Conservation (phyloP, 352 stramenopile species). For the Halophytophthora polymorphica region DNA sequence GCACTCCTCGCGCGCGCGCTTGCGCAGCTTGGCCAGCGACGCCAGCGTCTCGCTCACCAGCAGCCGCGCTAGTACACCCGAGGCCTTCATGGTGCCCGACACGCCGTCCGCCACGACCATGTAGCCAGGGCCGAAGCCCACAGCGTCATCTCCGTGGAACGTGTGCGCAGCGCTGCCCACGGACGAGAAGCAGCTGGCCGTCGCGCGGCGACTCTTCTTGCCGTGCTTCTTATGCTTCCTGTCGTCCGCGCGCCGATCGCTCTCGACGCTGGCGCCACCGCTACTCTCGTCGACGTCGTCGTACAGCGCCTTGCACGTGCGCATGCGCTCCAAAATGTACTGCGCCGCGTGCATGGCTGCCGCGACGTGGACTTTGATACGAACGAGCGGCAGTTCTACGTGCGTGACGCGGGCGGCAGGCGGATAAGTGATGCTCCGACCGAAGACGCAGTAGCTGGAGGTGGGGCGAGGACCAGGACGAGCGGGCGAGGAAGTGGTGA, state of each 20-base stretch:
- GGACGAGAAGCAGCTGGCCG: constrained; percentile 61
- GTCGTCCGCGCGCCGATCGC: no score
- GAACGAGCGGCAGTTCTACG: no score
- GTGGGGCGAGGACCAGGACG: background rate
- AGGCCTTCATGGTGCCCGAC: constrained; percentile 83
- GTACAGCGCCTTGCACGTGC: constrained; percentile 57
- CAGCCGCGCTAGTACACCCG: constrained; percentile 70
- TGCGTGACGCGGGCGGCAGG: no score
- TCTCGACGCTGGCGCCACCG: background rate
- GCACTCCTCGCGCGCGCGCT: constrained; percentile 46
- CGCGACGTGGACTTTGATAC: no score
- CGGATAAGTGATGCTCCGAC: no score
- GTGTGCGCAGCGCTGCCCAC: constrained; percentile 72
- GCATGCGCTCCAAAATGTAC: constrained; percentile 74
- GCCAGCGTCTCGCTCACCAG: constrained; percentile 77
- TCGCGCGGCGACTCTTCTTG: constrained; percentile 12
- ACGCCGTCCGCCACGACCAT: constrained; percentile 87
- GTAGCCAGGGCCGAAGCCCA: constrained; percentile 81
- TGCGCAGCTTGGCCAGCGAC: constrained; percentile 65
- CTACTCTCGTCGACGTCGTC: constrained; percentile 22
- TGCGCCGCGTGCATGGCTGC: constrained; percentile 54
- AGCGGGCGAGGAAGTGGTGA: constrained; percentile 17
- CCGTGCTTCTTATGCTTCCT: constrained; percentile 16
- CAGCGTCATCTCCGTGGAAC: constrained; percentile 84
- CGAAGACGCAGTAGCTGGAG: no score